A percentile compares a stretch with the other conserved stretches of the same genome.
Evolutionary conservation across 768 basidiomycete genomes (phyloP).

Genomic region (Lentinula aciculospora): DNA sequence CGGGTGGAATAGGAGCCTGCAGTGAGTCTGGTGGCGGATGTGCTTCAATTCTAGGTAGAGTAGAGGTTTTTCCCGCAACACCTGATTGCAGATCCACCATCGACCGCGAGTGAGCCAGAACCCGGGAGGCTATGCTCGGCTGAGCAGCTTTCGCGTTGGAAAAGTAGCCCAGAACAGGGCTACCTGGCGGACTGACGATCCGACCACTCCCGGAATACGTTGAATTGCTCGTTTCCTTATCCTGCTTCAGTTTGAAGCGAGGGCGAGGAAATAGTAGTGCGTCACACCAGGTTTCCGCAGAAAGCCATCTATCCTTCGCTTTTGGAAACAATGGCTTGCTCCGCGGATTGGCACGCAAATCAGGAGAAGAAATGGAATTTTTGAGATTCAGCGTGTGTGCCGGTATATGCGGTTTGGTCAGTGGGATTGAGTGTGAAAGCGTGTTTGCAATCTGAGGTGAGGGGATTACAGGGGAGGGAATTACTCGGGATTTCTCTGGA

Average conservation of each 20-base stretch:
- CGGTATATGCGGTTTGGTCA: background rate
- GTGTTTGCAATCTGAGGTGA: background rate
- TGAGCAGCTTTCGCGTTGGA: constrained; percentile 10
- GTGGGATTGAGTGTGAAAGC: background rate
- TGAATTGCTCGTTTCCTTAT: constrained; percentile 14
- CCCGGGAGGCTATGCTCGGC: constrained; percentile 34
- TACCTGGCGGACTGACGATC: constrained; percentile 45
- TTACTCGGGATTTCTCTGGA: background rate
- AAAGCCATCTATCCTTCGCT: constrained; percentile 59
- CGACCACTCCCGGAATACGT: constrained; percentile 19
- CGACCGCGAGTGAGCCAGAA: constrained; percentile 44
- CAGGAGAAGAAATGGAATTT: constrained; percentile 60
- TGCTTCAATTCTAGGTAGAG: background rate
- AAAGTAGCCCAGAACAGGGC: constrained; percentile 26
- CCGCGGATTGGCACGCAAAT: constrained; percentile 34
- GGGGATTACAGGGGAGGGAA: no score
- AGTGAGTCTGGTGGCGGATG: background rate
- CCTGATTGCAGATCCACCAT: constrained; percentile 27
- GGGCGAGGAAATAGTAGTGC: constrained; percentile 74
- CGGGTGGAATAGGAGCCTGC: background rate
- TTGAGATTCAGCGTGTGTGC: constrained; percentile 28
- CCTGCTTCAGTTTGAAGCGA: constrained; percentile 50
- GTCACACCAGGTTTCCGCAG: constrained; percentile 79
- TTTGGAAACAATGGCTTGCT: constrained; percentile 25
- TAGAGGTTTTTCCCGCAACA: background rate